Base-by-base conservation (phyloP, 2,329 filamentous ascomycete species). In the Ascochyta pisi region DNA sequence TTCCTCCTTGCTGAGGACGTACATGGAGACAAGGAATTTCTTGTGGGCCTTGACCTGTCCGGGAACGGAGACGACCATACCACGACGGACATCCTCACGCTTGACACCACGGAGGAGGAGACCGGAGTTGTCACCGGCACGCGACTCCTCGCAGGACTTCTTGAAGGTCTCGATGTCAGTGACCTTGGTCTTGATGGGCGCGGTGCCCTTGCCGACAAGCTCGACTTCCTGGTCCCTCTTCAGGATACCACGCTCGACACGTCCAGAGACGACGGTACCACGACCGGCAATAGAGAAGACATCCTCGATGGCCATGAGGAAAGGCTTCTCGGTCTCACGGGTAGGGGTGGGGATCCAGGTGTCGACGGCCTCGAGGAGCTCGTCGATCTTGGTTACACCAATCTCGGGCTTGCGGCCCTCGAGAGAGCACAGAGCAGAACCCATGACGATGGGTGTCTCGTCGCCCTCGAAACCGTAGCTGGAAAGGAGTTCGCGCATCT, bases 131-230 rank as follows among this genome's bases (percentile, higher is more conserved):
- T 99, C 95, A 78, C 95, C 95, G 60, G 95, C 95, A 71, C 91
- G 87, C 57, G 94, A 96, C 81, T 96, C 92, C 56, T 97, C 93
- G 80, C 95, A 98, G 45, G 92, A 96, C 87, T 99, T 99, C 86
- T 98, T 97, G 86, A 99, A 99, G 65, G 94, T 99, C 84, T 99
- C 95, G 68, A 99, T 98, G 75, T 99, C 96, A 73, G 95, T 99
- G 65, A 99, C 94, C 85, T 97, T 98, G 79, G 95, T 98, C 88
- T 96, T 97, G 84, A 98, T 91, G 66, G 91, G 81, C 41, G 87
- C 84, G 54, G 81, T 79, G 67, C 89, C 87, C 83, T 95, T 96
- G 76, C 95, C 95, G 60, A 99, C 86, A 63, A 99, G 86, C 84
- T 99, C 95, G 66, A 99, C 87, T 75, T 99, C 95, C 63, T 88